Conservation (phyloP, 257 asterid genomes). For the Solanum ossicruentum region DNA sequence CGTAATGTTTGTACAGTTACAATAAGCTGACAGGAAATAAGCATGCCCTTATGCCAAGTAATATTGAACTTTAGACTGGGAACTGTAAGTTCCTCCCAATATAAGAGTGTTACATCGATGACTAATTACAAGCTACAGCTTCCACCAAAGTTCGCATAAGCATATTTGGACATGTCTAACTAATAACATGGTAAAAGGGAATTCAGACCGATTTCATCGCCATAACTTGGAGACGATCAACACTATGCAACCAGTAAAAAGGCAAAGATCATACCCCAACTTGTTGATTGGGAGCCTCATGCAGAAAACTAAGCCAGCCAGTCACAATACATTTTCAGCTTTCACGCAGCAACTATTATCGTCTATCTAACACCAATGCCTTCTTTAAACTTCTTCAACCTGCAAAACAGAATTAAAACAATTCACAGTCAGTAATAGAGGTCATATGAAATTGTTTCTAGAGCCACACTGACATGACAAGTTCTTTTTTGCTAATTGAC, state of each 20-base stretch:
- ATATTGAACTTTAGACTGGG: background rate
- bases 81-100: background rate
- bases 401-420: background rate
- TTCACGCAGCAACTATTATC: background rate
- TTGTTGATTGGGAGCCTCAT: background rate
- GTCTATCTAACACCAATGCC: background rate
- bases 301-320: background rate
- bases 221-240: background rate
- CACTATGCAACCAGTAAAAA: background rate
- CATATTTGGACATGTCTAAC: background rate
- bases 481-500: background rate
- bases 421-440: background rate
- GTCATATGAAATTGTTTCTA: background rate
- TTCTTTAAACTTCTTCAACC: constrained; percentile 7
- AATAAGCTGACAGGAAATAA: background rate
- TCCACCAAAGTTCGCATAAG: background rate
- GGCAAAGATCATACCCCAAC: background rate
- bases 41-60: background rate
- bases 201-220: background rate
- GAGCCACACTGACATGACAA: background rate
- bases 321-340: background rate
- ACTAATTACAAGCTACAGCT: background rate
- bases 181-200: background rate
- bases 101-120: background rate
- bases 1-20: background rate